Base-by-base conservation (phyloP, 805 yeast genomes). In the Maudiozyma pseudohumilis region DNA sequence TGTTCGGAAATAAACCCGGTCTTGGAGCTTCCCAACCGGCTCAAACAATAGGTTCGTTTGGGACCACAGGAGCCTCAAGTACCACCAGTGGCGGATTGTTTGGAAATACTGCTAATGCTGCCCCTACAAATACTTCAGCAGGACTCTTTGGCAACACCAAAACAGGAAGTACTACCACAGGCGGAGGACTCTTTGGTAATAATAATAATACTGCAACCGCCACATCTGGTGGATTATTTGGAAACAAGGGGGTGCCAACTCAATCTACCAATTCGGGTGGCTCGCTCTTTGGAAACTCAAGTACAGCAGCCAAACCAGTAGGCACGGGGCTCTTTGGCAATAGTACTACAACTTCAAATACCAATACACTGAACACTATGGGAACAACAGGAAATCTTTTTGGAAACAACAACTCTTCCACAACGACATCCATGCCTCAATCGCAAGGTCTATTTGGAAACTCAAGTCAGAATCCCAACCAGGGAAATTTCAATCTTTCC, bases 401-500 rank as follows among this genome's bases (percentile, higher is more conserved):
- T 41, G 48, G 52, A 5, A 41, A 41, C 30, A 28, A 31, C 15
- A n/a, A n/a, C n/a, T n/a, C n/a, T n/a, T n/a, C n/a, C n/a, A n/a
- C n/a, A n/a, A n/a, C n/a, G n/a, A n/a, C n/a, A n/a, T n/a, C n/a
- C n/a, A n/a, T n/a, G n/a, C 26, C 20, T 22, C 38, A 27, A n/a
- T 25, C 15, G 10, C 42, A 41, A 6, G 35, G 45, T 7, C 31
- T 45, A 22, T 41, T 38, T 31, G 44, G 46, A 5, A 31, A 35
- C 19, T 6, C 24, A 6, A 13, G n/a, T 2, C 29, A 32, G 15
- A 19, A 5, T n/a, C 34, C 12, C 29, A 24, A 6, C 19, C 34
- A 11, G 25, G 22, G 24, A 21, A 56, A 64, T 24, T 44, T 49
- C 32, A 41, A 55, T 22, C 49, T 63, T 26, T 58, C 60, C 18